Base-by-base conservation (phyloP, 345 rosid species). In the Moricandia moricandioides region DNA sequence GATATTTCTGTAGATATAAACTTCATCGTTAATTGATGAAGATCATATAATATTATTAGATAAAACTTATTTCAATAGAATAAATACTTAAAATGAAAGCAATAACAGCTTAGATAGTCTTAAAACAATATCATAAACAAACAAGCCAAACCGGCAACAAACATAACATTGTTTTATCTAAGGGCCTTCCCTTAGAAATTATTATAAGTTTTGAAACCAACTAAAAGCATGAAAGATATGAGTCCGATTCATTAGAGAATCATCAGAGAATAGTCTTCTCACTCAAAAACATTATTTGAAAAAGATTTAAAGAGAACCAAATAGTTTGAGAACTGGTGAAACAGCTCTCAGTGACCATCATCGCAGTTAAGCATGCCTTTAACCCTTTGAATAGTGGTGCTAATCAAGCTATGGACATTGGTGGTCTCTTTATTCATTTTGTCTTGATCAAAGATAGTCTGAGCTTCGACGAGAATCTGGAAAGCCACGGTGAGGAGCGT, bases 401-500 rank as follows among this genome's bases (percentile, higher is more conserved):
- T 89, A 43, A 86, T 76, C 47, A 91, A 85, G 47, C 85, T 82
- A 67, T 88, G 82, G 43, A 88, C 85, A 0, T 84, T 76, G 8
- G 90, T 86, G 35, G 87, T 79, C 4, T 84, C 84, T 24, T 35
- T 56, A 1, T 84, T 83, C 68, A 86, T 52, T 65, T 74, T 78
- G 37, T 78, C 39, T 6, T 84, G 77, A 9, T 39, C 54, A 0
- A 71, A 18, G 54, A 14, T 11, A 7, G 69, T 17, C 12, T 75
- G 71, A 70, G 79, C n/a, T n/a, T n/a, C n/a, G n/a, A n/a, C 85
- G 27, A 91, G 63, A 70, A 93, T 86, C 71, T 93, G 97, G 74
- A 86, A 85, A 14, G 89, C 96, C 43, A 86, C 85, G 0, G 97
- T 93, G 16, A 91, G 89, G 9, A 91, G 60, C 33, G 81, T 78